Conservation (phyloP, 83 land plant genomes). For the Thuja plicata region DNA sequence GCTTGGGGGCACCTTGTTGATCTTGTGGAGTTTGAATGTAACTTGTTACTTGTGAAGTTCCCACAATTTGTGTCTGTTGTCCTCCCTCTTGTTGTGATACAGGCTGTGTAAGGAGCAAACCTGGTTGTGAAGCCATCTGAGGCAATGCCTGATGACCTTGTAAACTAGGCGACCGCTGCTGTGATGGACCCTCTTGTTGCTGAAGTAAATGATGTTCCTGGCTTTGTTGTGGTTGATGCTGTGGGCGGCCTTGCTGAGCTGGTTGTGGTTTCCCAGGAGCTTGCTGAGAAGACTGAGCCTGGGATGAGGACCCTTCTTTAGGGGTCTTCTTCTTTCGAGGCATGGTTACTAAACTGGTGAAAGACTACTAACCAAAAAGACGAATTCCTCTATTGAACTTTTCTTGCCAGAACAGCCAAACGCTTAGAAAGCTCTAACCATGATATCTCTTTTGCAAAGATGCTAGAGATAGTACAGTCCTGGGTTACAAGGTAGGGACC, state of each 20-base stretch:
- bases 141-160: not conserved
- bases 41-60: not conserved
- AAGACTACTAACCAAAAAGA: not conserved
- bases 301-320: conserved; percentile 13
- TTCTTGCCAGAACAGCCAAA: no score
- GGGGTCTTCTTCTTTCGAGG: conserved; percentile 13
- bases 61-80: not conserved
- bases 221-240: not conserved
- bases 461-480: no score
- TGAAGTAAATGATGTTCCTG: not conserved
- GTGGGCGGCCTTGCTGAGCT: not conserved
- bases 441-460: no score
- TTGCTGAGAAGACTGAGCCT: not conserved
- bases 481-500: no score
- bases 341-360: not conserved
- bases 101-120: not conserved
- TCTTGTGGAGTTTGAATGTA: not conserved
- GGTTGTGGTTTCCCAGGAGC: not conserved
- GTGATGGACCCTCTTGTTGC: not conserved
- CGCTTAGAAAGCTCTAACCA: no score
- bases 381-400: not conserved
- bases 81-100: not conserved
- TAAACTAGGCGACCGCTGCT: not conserved
- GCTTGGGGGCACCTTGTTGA: conserved; percentile 1
- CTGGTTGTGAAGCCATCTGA: not conserved